Percentiles rank a stretch among this genome's conserved stretches.
phyloP scores from a whole-genome alignment of 1,284 basidiomycete species.

The Leccinum subrobustum region DNA sequence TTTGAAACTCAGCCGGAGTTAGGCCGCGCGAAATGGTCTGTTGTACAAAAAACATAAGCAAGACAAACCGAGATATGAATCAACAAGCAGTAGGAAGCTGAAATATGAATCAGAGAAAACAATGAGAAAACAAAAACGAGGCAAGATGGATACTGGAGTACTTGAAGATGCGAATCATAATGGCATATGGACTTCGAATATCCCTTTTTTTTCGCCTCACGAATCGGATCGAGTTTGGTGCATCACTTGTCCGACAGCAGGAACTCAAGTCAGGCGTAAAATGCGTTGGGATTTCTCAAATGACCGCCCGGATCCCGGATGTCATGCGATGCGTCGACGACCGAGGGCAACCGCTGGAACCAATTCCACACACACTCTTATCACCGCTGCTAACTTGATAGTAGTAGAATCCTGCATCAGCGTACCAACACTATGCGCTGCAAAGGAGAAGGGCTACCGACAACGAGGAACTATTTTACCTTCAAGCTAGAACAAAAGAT shows the following conservation, averaged over 20 bases:
- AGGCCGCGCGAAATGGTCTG: no score
- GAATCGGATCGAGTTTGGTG: background rate
- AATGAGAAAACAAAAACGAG: no score
- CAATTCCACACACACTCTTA: background rate
- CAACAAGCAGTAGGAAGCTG: no score
- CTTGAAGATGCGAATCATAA: no score
- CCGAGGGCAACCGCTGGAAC: background rate
- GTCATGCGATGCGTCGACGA: background rate
- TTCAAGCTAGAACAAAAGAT: background rate
- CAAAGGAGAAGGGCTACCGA: background rate
- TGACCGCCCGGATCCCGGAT: background rate
- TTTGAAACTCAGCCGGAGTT: no score
- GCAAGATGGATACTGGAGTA: no score
- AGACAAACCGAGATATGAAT: no score
- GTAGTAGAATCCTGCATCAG: background rate
- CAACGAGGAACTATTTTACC: background rate
- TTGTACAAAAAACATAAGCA: no score
- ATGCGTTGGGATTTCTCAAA: background rate
- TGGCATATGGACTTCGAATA: no score
- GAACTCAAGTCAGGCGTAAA: background rate
- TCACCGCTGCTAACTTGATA: background rate
- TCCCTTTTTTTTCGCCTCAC: no score
- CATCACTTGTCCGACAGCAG: background rate
- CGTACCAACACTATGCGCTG: background rate
- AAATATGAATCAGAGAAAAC: no score